A percentile compares a stretch with the other conserved stretches of the same genome.
These are phyloP conservation scores for Botryotinia calthae DNA, from an alignment of 2,329 filamentous ascomycete species.

Conservation along the genomic window DNA sequence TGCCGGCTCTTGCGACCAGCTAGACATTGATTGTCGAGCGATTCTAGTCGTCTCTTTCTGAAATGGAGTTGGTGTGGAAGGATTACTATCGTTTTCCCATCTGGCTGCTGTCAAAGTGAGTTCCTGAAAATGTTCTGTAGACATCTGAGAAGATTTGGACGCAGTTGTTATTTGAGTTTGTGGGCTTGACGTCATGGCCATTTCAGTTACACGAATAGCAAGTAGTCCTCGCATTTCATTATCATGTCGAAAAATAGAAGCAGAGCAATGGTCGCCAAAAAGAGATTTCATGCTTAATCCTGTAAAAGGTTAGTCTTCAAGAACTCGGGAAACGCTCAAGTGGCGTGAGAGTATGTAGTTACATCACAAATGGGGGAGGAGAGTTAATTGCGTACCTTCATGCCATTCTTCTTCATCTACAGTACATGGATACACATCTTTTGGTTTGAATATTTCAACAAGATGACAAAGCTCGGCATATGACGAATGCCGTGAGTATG, in stretches of 20 bases:
- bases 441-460: conserved; percentile 65
- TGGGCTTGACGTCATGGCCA: neutral
- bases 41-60: neutral
- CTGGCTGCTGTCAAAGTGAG: neutral
- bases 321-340: neutral
- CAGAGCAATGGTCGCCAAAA: conserved; percentile 69
- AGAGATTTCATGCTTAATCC: conserved; percentile 62
- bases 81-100: neutral
- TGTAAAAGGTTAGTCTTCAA: conserved; percentile 23
- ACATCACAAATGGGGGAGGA: neutral
- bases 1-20: neutral
- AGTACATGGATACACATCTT: conserved; percentile 81
- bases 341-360: neutral
- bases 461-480: conserved; percentile 75
- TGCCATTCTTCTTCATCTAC: conserved; percentile 63
- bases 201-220: neutral
- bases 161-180: conserved; percentile 3
- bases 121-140: neutral
- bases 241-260: conserved; percentile 63
- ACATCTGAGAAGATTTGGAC: neutral
- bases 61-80: neutral
- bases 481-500: conserved; percentile 87
- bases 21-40: too few relatives aligned
- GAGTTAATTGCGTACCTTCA: conserved; percentile 39
- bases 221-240: conserved; percentile 48